A percentile compares a stretch with the other conserved stretches of the same genome.
These are phyloP conservation scores for Penicillium subrubescens DNA, from an alignment of 495 filamentous ascomycete genomes.

Conservation along the genomic window DNA sequence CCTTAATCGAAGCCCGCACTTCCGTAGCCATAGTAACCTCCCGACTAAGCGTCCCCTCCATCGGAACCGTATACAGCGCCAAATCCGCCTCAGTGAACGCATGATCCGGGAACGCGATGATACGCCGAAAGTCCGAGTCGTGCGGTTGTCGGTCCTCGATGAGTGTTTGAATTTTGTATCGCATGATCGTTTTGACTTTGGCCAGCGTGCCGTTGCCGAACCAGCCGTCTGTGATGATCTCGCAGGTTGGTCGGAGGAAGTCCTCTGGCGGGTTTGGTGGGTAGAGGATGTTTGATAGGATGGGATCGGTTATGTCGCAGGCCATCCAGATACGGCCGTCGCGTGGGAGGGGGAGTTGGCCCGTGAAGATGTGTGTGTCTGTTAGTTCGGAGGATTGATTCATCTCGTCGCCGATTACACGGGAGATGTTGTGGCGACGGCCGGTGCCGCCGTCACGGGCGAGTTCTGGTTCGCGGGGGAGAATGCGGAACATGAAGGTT, in stretches of 20 bases:
- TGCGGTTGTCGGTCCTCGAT: conserved; percentile 39
- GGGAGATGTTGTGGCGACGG: conserved; percentile 31
- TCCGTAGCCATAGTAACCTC: conserved; percentile 44
- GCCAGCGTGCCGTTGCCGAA: conserved; percentile 81
- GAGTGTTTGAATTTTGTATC: conserved; percentile 48
- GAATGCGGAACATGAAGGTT: conserved; percentile 75
- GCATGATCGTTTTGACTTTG: conserved; percentile 44
- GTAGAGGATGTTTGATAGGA: conserved; percentile 28
- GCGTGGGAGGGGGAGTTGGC: conserved; percentile 57
- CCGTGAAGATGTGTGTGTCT: conserved; percentile 79
- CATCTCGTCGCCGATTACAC: conserved; percentile 19
- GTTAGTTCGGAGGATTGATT: conserved; percentile 14
- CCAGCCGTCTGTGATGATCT: conserved; percentile 73
- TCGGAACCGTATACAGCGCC: conserved; percentile 35
- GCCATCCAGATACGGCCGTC: conserved; percentile 92
- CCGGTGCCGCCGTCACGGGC: conserved; percentile 75
- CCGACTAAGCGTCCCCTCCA: conserved; percentile 21
- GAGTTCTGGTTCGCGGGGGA: conserved; percentile 78
- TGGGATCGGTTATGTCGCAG: conserved; percentile 82
- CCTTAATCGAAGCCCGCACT: conserved; percentile 41
- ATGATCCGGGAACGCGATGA: conserved; percentile 49
- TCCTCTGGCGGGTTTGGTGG: conserved; percentile 19
- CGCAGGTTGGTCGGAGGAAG: conserved; percentile 50
- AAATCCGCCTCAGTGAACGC: conserved; percentile 32
- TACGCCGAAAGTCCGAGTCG: conserved; percentile 52